Base-by-base conservation (phyloP, 1,284 basidiomycete species). In the Trametes polyzona region DNA sequence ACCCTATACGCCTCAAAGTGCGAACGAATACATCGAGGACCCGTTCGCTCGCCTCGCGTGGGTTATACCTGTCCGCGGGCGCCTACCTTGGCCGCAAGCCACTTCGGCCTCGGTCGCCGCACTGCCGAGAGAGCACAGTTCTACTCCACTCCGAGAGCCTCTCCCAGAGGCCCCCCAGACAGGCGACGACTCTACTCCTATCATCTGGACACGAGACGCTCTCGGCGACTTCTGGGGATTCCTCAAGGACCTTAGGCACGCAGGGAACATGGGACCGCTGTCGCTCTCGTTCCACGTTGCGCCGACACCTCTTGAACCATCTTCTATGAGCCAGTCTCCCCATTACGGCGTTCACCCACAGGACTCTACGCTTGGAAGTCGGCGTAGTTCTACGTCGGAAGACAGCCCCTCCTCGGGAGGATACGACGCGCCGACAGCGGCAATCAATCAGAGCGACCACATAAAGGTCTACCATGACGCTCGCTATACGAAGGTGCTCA, bases 401-500 rank as follows among this genome's bases (percentile, higher is more conserved):
- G 17, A 32, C 27, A 3, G 33, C 17, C n/a, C 24, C 6, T 1
- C 5, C 16, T n/a, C 14, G 16, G 24, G 21, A 26, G 9, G 11
- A 16, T 30, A 37, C 19, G 24, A 33, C 56, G 63, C 41, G 55
- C 62, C 55, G 58, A 58, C 58, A 44, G 40, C 59, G 9, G 61
- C 66, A 16, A 59, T 82, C 29, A 69, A 70, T 26, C 62, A 60
- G 3, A 66, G 76, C 35, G 84, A 86, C 62, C 75, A 84, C 64
- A 78, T 89, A 73, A 86, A 85, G 68, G 66, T 89, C 21, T 85
- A 84, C 67, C 84, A 87, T 64, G 83, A 86, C 59, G 74, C 77
- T 17, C 59, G 65, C 21, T 74, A 78, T 57, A 76, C 82, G 16
- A 75, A 83, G 70, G 69, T 72, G 56, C 63, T 88, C 7, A 76